Evolutionary conservation across 257 asterid genomes (phyloP).

Genomic region (Fraxinus excelsior): DNA sequence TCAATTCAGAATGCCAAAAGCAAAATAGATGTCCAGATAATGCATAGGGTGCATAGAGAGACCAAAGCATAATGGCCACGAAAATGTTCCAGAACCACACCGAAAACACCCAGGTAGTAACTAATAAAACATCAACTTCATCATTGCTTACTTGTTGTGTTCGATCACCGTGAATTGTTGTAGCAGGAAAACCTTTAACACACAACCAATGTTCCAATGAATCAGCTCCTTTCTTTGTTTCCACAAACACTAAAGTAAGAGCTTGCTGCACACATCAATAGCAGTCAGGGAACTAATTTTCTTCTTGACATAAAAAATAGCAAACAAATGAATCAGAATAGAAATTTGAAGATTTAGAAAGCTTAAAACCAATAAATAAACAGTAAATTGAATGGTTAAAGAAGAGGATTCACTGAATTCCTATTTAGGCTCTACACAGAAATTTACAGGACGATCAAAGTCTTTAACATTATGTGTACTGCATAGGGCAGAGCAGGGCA

Average conservation of each 20-base stretch:
- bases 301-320: neutral
- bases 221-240: constrained; percentile 91
- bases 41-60: neutral
- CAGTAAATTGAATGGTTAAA: neutral
- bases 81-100: neutral
- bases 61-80: neutral
- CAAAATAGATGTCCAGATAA: neutral
- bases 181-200: constrained; percentile 73
- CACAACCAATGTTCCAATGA: constrained; percentile 75
- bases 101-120: neutral
- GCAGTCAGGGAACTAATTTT: constrained; percentile 13
- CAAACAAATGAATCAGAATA: neutral
- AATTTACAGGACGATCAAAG: neutral
- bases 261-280: constrained; percentile 57
- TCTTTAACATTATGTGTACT: neutral
- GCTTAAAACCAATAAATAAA: neutral
- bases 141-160: constrained; percentile 66
- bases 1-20: neutral
- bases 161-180: constrained; percentile 89
- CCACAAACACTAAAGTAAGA: constrained; percentile 81
- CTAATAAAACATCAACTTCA: neutral
- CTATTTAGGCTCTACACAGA: neutral
- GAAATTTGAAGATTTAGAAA: neutral
- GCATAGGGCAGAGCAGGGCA: neutral
- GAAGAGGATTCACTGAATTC: neutral